These are phyloP conservation scores for Rhodofomes roseus DNA, from an alignment of 1,284 basidiomycete genomes.

Conservation along the genomic window DNA sequence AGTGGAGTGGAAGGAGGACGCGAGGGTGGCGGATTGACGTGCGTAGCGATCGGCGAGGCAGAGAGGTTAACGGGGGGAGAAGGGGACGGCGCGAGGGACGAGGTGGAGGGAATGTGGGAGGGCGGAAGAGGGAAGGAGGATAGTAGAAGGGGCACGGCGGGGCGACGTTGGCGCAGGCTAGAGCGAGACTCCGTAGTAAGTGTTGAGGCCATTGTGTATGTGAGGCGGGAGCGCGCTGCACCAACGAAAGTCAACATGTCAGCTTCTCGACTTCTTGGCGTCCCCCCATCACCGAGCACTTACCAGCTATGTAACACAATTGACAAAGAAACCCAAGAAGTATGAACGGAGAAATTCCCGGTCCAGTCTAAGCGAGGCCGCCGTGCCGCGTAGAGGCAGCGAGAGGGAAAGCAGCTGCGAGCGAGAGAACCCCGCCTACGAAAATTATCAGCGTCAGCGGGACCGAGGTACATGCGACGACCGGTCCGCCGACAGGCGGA, in stretches of 20 bases:
- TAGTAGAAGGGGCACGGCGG: constrained; percentile 38
- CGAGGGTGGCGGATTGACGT: constrained; percentile 37
- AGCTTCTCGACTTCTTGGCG: background rate
- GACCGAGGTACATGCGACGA: background rate
- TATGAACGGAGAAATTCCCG: background rate
- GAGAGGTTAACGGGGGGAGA: constrained; percentile 6
- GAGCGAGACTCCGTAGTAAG: constrained; percentile 17
- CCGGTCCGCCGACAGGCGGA: background rate
- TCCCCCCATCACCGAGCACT: background rate
- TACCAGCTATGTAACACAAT: background rate
- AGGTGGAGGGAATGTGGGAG: constrained; percentile 43
- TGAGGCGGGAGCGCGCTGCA: constrained; percentile 2
- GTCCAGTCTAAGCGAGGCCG: background rate
- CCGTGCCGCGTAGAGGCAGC: background rate
- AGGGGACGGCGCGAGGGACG: constrained; percentile 12
- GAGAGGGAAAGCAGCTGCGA: background rate
- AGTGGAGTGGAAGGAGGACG: constrained; percentile 44
- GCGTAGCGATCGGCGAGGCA: constrained; percentile 9
- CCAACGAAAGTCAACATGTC: constrained; percentile 12
- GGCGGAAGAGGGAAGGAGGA: constrained; percentile 50
- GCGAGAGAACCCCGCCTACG: background rate
- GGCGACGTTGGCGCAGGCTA: constrained; percentile 17
- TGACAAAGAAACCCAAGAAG: background rate
- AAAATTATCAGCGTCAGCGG: background rate
- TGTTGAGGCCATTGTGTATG: constrained; percentile 20